Percentiles rank a stretch among this genome's conserved stretches.
Evolutionary conservation across 2,329 filamentous ascomycete genomes (phyloP).

Genomic region (Acephala macrosclerotiorum): DNA sequence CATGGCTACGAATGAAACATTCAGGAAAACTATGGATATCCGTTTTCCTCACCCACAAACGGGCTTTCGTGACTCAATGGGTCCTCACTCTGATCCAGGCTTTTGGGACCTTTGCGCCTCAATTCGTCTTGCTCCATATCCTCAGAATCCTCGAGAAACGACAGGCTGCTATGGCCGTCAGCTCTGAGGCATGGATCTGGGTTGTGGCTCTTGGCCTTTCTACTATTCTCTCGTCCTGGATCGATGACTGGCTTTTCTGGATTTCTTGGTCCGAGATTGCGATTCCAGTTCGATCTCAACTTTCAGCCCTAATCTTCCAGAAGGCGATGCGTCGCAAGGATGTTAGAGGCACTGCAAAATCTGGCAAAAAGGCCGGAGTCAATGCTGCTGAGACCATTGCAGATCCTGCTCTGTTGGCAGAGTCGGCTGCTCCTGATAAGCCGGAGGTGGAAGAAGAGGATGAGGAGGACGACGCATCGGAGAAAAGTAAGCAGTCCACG

Average conservation of each 20-base stretch:
- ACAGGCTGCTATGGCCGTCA: slow-evolving; percentile 52
- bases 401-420: slow-evolving; percentile 42
- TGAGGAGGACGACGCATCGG: slow-evolving; percentile 52
- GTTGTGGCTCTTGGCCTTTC: slow-evolving; percentile 68
- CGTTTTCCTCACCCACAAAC: slow-evolving; percentile 64
- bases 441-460: slow-evolving; percentile 41
- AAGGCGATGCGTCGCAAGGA: slow-evolving; percentile 82
- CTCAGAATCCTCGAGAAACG: slow-evolving; percentile 69
- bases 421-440: no score
- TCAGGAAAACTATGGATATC: slow-evolving; percentile 64
- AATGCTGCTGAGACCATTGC: slow-evolving; percentile 31
- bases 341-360: slow-evolving; percentile 66
- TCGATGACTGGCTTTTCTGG: slow-evolving; percentile 74
- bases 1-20: slow-evolving; percentile 56
- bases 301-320: slow-evolving; percentile 76
- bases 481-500: slow-evolving; percentile 72
- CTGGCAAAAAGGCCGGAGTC: slow-evolving; percentile 46
- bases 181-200: slow-evolving; percentile 69
- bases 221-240: slow-evolving; percentile 60
- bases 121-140: slow-evolving; percentile 72
- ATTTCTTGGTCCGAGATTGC: slow-evolving; percentile 67
- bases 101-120: slow-evolving; percentile 68
- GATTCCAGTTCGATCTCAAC: slow-evolving; percentile 72
- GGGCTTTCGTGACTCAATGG: slow-evolving; percentile 64
- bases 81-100: slow-evolving; percentile 52